Evolutionary conservation across 305 asterid species (phyloP), one percentile per base, ranked within the genome.

Genomic region (Fraxinus sp.): DNA sequence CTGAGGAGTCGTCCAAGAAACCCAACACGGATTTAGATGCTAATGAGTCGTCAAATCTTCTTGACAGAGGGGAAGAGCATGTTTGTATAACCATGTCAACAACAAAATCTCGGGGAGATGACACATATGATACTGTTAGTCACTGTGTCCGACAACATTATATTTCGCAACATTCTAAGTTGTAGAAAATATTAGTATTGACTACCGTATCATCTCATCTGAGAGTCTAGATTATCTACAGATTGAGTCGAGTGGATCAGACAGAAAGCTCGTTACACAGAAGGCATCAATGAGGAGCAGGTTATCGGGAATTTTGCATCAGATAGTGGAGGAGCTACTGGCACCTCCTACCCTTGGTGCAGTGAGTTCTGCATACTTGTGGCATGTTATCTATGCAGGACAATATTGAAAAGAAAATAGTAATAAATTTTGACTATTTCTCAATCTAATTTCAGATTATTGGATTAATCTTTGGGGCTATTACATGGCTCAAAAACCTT

Each of bases 291-390:
- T 43, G 32, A 87, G 85, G 91, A 57, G 64, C 57, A 86, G 79
- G 32, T 43, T 88, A 11, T 22, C 52, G 36, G 91, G 74, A 49
- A 30, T 84, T 71, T 39, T 90, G 55, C 91, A 86, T 83, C 90
- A 91, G 79, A 66, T 94, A 57, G 32, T 86, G 75, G 90, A 93
- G 83, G 97, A 94, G 90, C 70, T 94, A 71, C 28, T 84, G 83
- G 87, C 97, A 79, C 98, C 98, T 70, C 95, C 97, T 4, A 86
- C 95, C 0, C 59, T 94, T 85, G 94, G 86, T 43, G 95, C 97
- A 41, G 97, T 94, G 84, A 88, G 92, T 83, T 81, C 13, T 24
- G 28, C 35, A 14, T 32, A 7, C 28, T 70, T 20, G 66, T 36
- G 4, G 16, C 72, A 62, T 62, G 72, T 62, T 20, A 18, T 0